Evolutionary conservation across 306 rosid genomes (phyloP).

Genomic region (Inga laurina): DNA sequence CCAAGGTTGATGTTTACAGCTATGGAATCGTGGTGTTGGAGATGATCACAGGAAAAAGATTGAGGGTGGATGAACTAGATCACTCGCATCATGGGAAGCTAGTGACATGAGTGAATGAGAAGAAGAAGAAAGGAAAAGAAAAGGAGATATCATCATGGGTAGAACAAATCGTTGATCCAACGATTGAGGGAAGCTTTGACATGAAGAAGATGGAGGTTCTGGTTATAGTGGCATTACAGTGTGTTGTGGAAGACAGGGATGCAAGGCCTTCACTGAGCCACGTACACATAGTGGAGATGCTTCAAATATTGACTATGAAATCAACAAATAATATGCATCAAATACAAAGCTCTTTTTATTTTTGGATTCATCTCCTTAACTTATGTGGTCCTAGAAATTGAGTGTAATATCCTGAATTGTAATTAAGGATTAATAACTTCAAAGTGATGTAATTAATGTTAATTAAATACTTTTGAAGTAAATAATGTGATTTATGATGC

Average conservation of each 20-base stretch:
- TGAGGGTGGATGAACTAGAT: too few species aligned
- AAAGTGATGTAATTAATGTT: too few species aligned
- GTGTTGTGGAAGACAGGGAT: background rate
- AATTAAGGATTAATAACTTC: too few species aligned
- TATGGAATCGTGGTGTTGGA: constrained; percentile 12
- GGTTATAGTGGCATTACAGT: too few species aligned
- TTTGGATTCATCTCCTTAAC: too few species aligned
- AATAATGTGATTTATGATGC: too few species aligned
- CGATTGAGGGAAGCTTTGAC: background rate
- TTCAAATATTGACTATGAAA: background rate
- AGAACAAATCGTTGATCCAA: constrained; percentile 33
- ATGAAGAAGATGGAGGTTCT: background rate
- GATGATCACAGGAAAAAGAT: background rate
- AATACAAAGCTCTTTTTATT: too few species aligned
- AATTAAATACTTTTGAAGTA: too few species aligned
- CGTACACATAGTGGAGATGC: background rate
- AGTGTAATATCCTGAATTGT: too few species aligned
- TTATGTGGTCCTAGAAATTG: too few species aligned
- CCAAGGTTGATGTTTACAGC: constrained; percentile 56
- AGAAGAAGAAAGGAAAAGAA: background rate
- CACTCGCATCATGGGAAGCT: constrained; percentile 22
- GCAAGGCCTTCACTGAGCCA: background rate
- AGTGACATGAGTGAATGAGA: constrained; percentile 41
- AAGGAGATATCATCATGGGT: background rate
- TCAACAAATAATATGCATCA: too few species aligned